phyloP scores from a whole-genome alignment of 73 alveolate genomes.

The Tetrahymena borealis region DNA sequence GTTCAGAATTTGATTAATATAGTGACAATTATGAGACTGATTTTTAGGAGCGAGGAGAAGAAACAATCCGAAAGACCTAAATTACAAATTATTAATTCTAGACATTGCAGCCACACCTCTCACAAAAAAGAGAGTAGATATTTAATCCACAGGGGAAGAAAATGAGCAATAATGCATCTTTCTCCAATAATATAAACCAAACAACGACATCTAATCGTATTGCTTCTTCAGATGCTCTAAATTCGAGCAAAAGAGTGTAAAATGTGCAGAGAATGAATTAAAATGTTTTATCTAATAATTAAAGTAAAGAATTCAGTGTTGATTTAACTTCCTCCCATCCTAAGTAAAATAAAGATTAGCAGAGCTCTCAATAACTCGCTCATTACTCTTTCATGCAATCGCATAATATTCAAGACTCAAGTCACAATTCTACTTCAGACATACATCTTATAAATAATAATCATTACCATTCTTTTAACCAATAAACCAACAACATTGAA shows the following conservation, averaged over 20 bases:
- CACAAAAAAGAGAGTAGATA: not conserved
- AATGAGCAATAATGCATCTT: not conserved
- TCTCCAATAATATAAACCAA: not conserved
- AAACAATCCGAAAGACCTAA: not conserved
- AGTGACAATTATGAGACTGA: not conserved
- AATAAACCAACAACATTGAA: too few relatives aligned
- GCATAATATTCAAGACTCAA: not conserved
- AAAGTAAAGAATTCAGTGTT: not conserved
- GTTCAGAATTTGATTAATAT: not conserved
- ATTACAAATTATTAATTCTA: not conserved
- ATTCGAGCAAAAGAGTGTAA: not conserved
- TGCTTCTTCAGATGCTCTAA: not conserved
- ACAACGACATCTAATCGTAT: not conserved
- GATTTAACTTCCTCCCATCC: not conserved
- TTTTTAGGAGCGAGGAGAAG: not conserved
- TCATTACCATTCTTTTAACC: too few relatives aligned
- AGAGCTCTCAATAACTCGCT: not conserved
- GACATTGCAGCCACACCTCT: not conserved
- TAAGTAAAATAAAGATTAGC: not conserved
- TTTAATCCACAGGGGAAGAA: not conserved
- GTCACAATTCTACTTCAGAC: not conserved
- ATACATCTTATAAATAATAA: not conserved
- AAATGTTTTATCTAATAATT: not conserved
- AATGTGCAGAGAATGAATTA: too few relatives aligned
- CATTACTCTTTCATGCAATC: not conserved